Percentiles rank a stretch among this genome's conserved stretches.
Evolutionary conservation across 352 stramenopile species (phyloP).

Genomic region (Thraustotheca clavata): DNA sequence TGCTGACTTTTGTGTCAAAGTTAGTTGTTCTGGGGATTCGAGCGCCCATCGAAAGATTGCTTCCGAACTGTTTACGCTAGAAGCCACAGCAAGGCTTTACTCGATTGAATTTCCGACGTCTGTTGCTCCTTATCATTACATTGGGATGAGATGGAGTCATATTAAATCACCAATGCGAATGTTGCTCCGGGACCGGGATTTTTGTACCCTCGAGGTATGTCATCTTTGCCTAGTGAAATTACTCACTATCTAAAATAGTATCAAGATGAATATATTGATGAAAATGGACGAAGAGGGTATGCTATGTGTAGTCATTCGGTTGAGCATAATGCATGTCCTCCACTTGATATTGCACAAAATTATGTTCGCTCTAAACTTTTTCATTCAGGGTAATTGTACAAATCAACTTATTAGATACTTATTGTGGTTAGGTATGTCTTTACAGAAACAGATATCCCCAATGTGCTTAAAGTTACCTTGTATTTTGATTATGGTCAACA

Average conservation of each 20-base stretch:
- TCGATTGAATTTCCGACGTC: slow-evolving; percentile 15
- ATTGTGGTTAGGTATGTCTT: slow-evolving; percentile 10
- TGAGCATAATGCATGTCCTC: neutral
- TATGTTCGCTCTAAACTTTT: slow-evolving; percentile 9
- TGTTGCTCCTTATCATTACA: slow-evolving; percentile 17
- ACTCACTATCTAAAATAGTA: neutral
- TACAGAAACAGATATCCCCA: slow-evolving; percentile 17
- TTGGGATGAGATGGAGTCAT: slow-evolving; percentile 17
- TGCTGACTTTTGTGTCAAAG: slow-evolving; percentile 13
- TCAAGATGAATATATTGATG: slow-evolving; percentile 20
- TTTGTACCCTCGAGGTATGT: slow-evolving; percentile 19
- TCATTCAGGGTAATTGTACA: slow-evolving; percentile 13
- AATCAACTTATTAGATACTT: neutral
- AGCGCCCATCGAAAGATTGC: slow-evolving; percentile 15
- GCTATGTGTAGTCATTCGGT: slow-evolving; percentile 20
- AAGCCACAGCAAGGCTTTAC: slow-evolving; percentile 7
- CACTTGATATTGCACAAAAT: neutral
- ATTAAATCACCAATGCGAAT: slow-evolving; percentile 21
- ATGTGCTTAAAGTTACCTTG: slow-evolving; percentile 11
- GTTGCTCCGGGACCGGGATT: slow-evolving; percentile 18
- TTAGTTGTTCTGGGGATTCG: slow-evolving; percentile 10
- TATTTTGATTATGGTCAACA: slow-evolving; percentile 21
- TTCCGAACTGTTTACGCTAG: slow-evolving; percentile 9
- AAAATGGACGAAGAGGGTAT: slow-evolving; percentile 15
- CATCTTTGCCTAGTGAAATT: neutral